Conservation (phyloP, 164 flowering plant species). For the Magnolia officinalis region DNA sequence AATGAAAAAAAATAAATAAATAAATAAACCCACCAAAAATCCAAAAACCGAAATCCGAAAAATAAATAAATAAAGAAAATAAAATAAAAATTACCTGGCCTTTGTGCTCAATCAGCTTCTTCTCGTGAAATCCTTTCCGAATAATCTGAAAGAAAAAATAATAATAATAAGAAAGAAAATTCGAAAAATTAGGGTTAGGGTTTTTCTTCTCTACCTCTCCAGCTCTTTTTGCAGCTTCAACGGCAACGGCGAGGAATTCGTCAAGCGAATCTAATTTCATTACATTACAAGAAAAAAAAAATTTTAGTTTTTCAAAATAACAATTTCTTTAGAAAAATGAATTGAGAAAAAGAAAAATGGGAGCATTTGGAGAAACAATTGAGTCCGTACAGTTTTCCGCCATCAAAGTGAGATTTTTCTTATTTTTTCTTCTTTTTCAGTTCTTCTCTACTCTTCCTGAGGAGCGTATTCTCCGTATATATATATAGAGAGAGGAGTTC, state of each 20-base stretch:
- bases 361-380: neutral
- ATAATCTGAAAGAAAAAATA: constrained; percentile 50
- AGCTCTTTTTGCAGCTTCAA: constrained; percentile 81
- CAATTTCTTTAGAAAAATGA: no score
- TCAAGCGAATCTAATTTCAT: constrained; percentile 39
- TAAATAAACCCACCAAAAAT: no score
- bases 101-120: constrained; percentile 82
- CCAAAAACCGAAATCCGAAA: no score
- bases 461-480: neutral
- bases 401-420: constrained; percentile 3
- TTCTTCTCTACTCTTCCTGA: neutral
- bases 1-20: no score
- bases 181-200: neutral
- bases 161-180: neutral
- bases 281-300: neutral
- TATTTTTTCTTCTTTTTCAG: neutral
- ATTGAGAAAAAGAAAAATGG: neutral
- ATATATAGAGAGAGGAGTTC: constrained; percentile 2
- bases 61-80: neutral
- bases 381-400: constrained; percentile 15
- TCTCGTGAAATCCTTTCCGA: constrained; percentile 63
- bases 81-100: constrained; percentile 50
- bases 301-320: neutral
- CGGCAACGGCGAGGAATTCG: constrained; percentile 56
- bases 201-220: constrained; percentile 55